A percentile compares a stretch with the other conserved stretches of the same genome.
phyloP scores from a whole-genome alignment of 495 filamentous ascomycete genomes.

The Bacidia gigantensis region DNA sequence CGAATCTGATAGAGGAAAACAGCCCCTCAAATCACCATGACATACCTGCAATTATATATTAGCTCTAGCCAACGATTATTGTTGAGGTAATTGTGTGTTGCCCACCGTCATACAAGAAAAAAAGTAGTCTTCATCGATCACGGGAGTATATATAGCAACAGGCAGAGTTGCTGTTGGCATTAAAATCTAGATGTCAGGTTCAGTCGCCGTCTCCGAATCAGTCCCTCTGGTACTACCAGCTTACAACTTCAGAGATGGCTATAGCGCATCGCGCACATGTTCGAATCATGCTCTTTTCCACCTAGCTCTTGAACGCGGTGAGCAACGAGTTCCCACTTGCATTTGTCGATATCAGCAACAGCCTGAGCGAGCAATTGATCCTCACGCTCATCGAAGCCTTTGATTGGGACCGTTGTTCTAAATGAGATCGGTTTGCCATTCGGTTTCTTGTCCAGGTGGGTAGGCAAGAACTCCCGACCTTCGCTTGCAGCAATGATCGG shows the following conservation, averaged over 20 bases:
- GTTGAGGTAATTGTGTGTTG: no score
- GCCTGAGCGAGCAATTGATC: constrained; percentile 13
- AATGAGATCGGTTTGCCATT: not conserved
- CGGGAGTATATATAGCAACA: not conserved
- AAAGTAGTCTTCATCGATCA: not conserved
- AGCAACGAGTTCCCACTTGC: constrained; percentile 12
- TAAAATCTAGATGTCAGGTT: no score
- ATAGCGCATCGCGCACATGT: constrained; percentile 11
- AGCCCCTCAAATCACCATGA: no score
- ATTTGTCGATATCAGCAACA: constrained; percentile 3
- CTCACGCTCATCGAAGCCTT: constrained; percentile 6
- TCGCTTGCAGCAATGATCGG: constrained; percentile 14
- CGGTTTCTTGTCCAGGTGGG: not conserved
- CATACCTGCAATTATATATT: no score
- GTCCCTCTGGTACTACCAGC: not conserved
- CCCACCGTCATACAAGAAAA: not conserved
- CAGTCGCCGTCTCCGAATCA: no score
- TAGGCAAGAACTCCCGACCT: constrained; percentile 15
- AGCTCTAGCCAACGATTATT: no score
- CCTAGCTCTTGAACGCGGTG: constrained; percentile 8
- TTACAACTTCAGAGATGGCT: not conserved
- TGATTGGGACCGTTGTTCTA: not conserved
- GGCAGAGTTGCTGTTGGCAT: not conserved
- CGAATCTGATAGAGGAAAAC: no score
- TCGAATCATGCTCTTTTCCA: constrained; percentile 2